Percentiles rank a stretch among this genome's conserved stretches.
Evolutionary conservation across 2,329 filamentous ascomycete genomes (phyloP).

Genomic region (Passalora sequoiae): DNA sequence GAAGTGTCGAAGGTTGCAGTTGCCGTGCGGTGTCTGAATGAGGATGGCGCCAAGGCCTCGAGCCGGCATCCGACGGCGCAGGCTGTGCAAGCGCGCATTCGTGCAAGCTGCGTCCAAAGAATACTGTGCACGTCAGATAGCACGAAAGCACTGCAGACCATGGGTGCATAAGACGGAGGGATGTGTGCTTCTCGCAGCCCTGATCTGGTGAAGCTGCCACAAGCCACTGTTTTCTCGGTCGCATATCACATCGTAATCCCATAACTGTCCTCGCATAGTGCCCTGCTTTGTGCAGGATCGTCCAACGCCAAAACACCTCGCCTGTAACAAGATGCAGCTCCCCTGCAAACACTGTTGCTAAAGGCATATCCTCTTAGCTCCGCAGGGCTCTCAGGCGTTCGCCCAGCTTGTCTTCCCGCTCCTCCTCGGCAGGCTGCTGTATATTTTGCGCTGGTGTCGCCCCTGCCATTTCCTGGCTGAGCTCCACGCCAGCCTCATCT

Average conservation of each 20-base stretch:
- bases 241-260: background rate
- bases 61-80: background rate
- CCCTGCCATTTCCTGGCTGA: slow-evolving; percentile 66
- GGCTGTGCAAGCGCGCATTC: too few species aligned
- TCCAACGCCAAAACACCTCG: slow-evolving; percentile 1
- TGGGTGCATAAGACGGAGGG: too few species aligned
- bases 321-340: slow-evolving; percentile 1
- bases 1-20: background rate
- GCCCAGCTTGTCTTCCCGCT: slow-evolving; percentile 70
- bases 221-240: background rate
- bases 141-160: too few species aligned
- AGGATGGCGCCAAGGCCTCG: background rate
- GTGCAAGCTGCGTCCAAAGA: too few species aligned
- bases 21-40: background rate
- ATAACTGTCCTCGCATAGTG: background rate
- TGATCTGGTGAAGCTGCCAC: too few species aligned
- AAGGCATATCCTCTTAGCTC: too few species aligned
- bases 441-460: slow-evolving; percentile 51
- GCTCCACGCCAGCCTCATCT: slow-evolving; percentile 79
- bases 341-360: background rate
- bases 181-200: too few species aligned
- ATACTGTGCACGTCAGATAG: too few species aligned
- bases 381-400: slow-evolving; percentile 54
- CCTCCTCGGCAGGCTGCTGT: slow-evolving; percentile 59
- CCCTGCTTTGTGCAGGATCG: background rate